Evolutionary conservation across 208 protist genomes (phyloP).

Genomic region (Naegleria gruberi): DNA sequence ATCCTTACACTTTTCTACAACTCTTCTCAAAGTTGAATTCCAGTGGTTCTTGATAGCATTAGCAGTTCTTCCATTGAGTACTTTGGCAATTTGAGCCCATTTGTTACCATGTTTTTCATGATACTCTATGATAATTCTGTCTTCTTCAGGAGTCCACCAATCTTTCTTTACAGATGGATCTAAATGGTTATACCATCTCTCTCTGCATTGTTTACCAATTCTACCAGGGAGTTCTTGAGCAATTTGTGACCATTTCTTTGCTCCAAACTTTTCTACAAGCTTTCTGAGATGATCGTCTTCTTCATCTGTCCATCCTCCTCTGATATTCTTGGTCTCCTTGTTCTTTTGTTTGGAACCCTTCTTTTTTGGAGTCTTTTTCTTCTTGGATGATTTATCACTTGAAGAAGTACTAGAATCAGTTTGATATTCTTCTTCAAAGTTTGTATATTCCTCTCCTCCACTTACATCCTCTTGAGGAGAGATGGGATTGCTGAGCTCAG

Average conservation of each 20-base stretch:
- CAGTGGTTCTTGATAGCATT: slow-evolving; percentile 40
- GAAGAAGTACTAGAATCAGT: not conserved
- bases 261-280: slow-evolving; percentile 36
- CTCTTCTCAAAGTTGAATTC: slow-evolving; percentile 14
- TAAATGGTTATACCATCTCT: slow-evolving; percentile 45
- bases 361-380: not conserved
- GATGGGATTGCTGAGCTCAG: not conserved
- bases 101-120: slow-evolving; percentile 31
- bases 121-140: slow-evolving; percentile 27
- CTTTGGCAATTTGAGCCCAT: slow-evolving; percentile 39
- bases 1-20: not conserved
- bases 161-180: slow-evolving; percentile 38
- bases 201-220: slow-evolving; percentile 44
- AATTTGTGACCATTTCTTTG: slow-evolving; percentile 42
- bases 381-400: not conserved
- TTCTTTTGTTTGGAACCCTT: not conserved
- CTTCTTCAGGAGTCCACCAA: slow-evolving; percentile 37
- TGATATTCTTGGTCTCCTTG: slow-evolving; percentile 21
- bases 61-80: slow-evolving; percentile 32
- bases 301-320: slow-evolving; percentile 39
- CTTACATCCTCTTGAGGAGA: not conserved
- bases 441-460: not conserved
- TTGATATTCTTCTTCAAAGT: not conserved
- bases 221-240: slow-evolving; percentile 33
- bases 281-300: slow-evolving; percentile 34